Conservation (phyloP, 2,329 filamentous ascomycete genomes). For the Magnaporthiopsis rhizophila region DNA sequence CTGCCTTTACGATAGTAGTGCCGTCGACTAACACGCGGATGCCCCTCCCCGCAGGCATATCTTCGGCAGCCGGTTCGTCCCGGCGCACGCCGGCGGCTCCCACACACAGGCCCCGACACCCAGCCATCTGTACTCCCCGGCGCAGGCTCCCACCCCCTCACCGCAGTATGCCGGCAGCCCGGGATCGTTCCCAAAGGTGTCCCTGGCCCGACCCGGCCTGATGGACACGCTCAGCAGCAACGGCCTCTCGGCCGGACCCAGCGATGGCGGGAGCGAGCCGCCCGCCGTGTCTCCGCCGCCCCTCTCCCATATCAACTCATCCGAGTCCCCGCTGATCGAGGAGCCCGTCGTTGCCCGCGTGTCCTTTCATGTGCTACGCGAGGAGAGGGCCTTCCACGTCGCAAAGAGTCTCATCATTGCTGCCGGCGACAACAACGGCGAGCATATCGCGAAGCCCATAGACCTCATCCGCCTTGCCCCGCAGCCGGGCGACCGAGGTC, state of each 20-base stretch:
- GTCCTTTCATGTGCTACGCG: constrained; percentile 71
- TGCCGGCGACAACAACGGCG: constrained; percentile 62
- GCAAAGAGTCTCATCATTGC: constrained; percentile 65
- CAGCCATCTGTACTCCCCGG: constrained; percentile 29
- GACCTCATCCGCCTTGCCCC: constrained; percentile 67
- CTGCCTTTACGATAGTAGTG: not conserved
- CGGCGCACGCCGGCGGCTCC: constrained; percentile 23
- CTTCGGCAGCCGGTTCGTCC: constrained; percentile 53
- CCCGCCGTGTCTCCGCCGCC: constrained; percentile 25
- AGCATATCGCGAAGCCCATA: constrained; percentile 72
- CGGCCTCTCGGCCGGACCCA: constrained; percentile 23
- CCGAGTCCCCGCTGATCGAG: constrained; percentile 48
- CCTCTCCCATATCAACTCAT: constrained; percentile 24
- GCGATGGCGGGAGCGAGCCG: constrained; percentile 31
- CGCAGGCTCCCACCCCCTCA: constrained; percentile 16
- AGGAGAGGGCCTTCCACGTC: constrained; percentile 84
- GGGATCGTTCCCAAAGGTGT: constrained; percentile 33
- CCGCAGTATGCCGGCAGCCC: constrained; percentile 34
- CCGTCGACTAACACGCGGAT: not conserved
- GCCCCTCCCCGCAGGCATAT: constrained; percentile 47
- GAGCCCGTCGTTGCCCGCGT: constrained; percentile 71
- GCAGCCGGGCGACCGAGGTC: constrained; percentile 58
- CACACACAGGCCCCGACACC: not conserved
- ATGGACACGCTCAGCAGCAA: constrained; percentile 5
- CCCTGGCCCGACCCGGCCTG: constrained; percentile 32